Base-by-base conservation (phyloP, 371 early-diverging fungal species). In the Funneliformis caledonium region DNA sequence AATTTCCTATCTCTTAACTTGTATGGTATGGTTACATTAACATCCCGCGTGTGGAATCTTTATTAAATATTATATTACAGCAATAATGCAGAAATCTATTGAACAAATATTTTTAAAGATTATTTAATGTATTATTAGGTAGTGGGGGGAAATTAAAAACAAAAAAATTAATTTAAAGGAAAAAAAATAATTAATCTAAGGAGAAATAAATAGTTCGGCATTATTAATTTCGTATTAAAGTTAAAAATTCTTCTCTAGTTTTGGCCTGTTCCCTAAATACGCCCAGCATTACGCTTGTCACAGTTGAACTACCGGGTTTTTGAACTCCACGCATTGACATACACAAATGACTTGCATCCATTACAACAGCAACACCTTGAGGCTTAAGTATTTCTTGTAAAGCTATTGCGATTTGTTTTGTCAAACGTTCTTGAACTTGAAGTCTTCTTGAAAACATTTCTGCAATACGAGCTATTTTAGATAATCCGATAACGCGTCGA, bases 351-450 rank as follows among this genome's bases (percentile, higher is more conserved):
- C 93, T 93, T 14, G 97, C 95, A 88, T 98, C 98, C 90, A 99
- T 96, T 52, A 97, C 95, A 16, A 98, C 99, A 33, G 98, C 99
- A 10, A 98, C 98, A 76, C 99, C 99, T 84, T 94, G 94, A 50
- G 99, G 98, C 86, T 96, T 90, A 70, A 99, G 85, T 45, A 97
- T 90, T 83, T 97, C 97, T 86, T 94, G 91, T 37, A 98, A 83
- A 19, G 98, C 93, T 64, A 92, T 86, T 11, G 99, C 98, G 43
- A 99, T 94, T 85, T 99, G 99, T 87, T 96, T 97, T 19, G 99
- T 99, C 78, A 99, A 88, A 31, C 99, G 92, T 85, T 99, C 99
- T 88, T 99, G 99, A 10, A 98, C 96, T 88, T 98, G 98, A 72
- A 99, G 89, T 81, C 99, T 92, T 83, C 98, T 93, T 70, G 93